Evolutionary conservation across 208 protist genomes (phyloP).

Genomic region (Tritrichomonas foetus): DNA sequence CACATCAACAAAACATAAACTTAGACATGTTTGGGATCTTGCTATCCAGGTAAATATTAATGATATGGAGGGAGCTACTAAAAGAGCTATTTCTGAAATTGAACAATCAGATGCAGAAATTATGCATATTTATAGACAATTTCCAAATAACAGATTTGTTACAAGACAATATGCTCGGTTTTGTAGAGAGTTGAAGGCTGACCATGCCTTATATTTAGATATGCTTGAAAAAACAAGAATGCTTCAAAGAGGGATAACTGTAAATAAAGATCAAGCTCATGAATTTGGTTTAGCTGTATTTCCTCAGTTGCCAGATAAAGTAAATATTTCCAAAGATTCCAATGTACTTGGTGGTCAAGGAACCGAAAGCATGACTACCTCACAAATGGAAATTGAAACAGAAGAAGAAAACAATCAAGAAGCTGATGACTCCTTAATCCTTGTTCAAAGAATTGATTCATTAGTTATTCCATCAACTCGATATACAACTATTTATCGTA

Average conservation of each 20-base stretch:
- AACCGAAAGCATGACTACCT: not conserved
- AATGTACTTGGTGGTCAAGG: not conserved
- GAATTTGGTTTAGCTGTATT: not conserved
- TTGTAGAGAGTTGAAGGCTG: not conserved
- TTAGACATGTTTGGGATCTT: not conserved
- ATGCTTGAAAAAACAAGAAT: not conserved
- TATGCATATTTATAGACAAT: not conserved
- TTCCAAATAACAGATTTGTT: conserved; percentile 6
- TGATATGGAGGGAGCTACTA: not conserved
- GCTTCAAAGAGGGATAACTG: not conserved
- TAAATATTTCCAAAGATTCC: not conserved
- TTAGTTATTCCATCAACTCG: not conserved
- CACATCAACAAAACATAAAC: not conserved
- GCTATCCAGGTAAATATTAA: not conserved
- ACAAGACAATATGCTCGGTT: not conserved
- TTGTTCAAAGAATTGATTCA: not conserved
- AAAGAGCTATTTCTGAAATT: not conserved
- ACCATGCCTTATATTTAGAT: not conserved
- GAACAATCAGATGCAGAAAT: not conserved
- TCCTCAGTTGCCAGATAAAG: not conserved
- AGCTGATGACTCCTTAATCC: not conserved
- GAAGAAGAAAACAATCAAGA: not conserved
- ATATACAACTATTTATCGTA: not conserved
- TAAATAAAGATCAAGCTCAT: not conserved
- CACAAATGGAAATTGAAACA: not conserved